Evolutionary conservation across 768 basidiomycete species (phyloP).

Genomic region (Podaxis sp.): DNA sequence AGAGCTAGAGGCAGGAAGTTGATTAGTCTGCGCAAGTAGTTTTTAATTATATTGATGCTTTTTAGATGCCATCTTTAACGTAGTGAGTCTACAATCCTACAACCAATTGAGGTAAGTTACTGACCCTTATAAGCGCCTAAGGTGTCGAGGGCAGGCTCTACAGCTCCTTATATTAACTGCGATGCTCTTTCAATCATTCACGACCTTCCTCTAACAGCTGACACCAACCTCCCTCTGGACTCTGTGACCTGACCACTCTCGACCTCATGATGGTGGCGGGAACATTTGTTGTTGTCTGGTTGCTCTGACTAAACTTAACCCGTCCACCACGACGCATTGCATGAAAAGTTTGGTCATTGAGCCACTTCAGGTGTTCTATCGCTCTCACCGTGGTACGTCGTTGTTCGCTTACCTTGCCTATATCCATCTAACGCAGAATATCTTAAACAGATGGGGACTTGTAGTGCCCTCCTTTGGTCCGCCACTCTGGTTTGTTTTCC

Average conservation of each 20-base stretch:
- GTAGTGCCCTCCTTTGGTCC: too few species aligned
- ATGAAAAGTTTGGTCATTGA: not conserved
- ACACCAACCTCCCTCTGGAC: not conserved
- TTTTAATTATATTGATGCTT: not conserved
- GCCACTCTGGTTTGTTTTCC: too few species aligned
- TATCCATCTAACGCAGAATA: too few species aligned
- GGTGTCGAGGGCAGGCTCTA: too few species aligned
- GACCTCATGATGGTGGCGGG: not conserved
- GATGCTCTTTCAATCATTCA: too few species aligned
- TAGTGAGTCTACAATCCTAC: not conserved
- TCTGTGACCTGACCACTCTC: not conserved
- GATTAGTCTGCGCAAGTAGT: constrained; percentile 53
- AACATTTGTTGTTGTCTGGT: not conserved
- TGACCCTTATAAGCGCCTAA: too few species aligned
- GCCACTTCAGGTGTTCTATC: not conserved
- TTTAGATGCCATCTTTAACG: not conserved
- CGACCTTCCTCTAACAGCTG: too few species aligned
- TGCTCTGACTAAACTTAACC: not conserved
- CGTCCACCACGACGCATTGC: not conserved
- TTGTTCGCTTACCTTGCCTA: too few species aligned
- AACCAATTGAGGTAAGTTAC: too few species aligned
- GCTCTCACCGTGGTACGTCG: not conserved
- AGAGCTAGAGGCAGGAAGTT: constrained; percentile 79
- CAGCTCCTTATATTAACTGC: too few species aligned
- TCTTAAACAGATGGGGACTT: not conserved